Base-by-base conservation (phyloP, 306 rosid species). In the Lotus japonicus region DNA sequence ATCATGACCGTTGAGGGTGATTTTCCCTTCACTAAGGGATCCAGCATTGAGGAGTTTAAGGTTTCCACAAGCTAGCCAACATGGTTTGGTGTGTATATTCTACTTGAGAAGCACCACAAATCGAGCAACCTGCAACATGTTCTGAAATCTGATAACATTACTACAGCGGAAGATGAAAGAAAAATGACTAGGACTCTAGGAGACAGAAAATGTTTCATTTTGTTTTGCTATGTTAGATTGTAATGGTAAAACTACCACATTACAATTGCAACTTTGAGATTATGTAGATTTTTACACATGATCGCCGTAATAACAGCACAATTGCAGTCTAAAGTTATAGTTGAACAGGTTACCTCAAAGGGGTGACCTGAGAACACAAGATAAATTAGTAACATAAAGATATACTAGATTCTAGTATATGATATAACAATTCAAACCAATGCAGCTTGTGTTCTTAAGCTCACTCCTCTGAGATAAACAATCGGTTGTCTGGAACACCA, bases 291-390 rank as follows among this genome's bases (percentile, higher is more conserved):
- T 35, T 35, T 6, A 6, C 9, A 35, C 39, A 35, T 35, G 7
- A 35, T 35, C 7, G 5, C 9, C 2, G 21, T 9, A 58, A 36
- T 15, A 8, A 57, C 18, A 31, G 1, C 23, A 9, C 13, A 5
- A 60, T 21, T 17, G 46, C 9, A 36, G 9, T 16, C 5, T 36
- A 14, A 1, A 15, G 23, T 3, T 8, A 64, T 5, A 5, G 5
- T 64, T 45, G 9, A 64, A 54, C 72, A 73, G 57, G 68, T 36
- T 53, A 42, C 43, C 71, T 73, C 76, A 79, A 73, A 73, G 83
- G 83, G 79, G 79, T 79, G 83, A 79, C 83, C 83, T 73, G 79
- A 73, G 83, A 79, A 73, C 83, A 73, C 83, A 79, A 61, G 53
- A 63, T 61, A 26, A 68, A 73, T 61, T 79, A 58, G 43, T 2